Base-by-base conservation (phyloP, 257 asterid genomes). In the Penstemon eatonii region DNA sequence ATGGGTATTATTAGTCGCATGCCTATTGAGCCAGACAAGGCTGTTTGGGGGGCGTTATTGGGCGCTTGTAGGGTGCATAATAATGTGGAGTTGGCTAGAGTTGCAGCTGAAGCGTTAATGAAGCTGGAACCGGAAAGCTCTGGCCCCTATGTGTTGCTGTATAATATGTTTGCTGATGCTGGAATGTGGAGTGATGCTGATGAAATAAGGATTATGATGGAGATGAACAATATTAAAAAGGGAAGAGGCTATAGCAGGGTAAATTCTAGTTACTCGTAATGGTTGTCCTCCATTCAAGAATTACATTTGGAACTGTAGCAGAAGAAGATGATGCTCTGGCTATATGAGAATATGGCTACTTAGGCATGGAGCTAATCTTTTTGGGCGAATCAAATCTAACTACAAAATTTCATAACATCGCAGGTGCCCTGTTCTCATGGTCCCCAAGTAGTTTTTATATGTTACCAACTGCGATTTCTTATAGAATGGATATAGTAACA, bases 41-140 rank as follows among this genome's bases (percentile, higher is more conserved):
- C 84, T 56, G 93, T 92, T 6, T 92, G 95, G 98, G 98, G 98
- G 43, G 98, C 98, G 39, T 62, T 92, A 4, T 55, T 92, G 83
- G 84, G 88, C 41, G 96, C 96, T 49, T 87, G 98, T 66, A 83
- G 90, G 66, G 75, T 85, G 75, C 95, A 87, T 70, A 78, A 81
- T 61, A 81, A 86, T 68, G 84, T 82, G 19, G 92, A 86, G 63
- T 54, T 83, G 58, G 96, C 96, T 0, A 74, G 75, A 60, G 81
- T 89, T 15, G 87, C 91, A 49, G 96, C 86, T 44, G 95, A 89
- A 66, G 95, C 82, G 33, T 76, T 92, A 56, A 81, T 87, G 87
- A 75, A 43, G 71, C 82, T 89, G 15, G 96, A 89, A 60, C 96
- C 96, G 0, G 86, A 87, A 69, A 88, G 83, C 79, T 87, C 96